A percentile compares a stretch with the other conserved stretches of the same genome.
phyloP scores from a whole-genome alignment of 1,139 yeast species.

The Hyphopichia fennica region DNA sequence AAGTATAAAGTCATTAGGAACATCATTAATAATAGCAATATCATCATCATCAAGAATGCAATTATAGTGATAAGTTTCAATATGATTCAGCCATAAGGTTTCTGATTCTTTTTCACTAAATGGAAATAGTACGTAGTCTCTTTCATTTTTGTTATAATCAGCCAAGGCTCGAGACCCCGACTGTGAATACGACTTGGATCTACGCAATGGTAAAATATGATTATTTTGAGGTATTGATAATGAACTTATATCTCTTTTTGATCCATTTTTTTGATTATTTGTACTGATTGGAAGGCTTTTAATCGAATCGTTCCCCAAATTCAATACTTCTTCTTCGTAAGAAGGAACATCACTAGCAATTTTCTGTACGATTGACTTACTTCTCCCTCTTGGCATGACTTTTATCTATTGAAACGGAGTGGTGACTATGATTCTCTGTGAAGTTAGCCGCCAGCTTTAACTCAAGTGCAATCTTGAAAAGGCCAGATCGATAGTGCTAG shows the following conservation, averaged over 20 bases:
- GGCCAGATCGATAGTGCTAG: conserved; percentile 60
- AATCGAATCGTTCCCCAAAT: conserved; percentile 9
- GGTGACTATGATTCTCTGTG: neutral
- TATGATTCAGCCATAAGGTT: conserved; percentile 28
- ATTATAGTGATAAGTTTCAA: conserved; percentile 39
- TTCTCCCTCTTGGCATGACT: conserved; percentile 43
- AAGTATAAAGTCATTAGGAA: conserved; percentile 28
- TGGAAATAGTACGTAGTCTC: conserved; percentile 27
- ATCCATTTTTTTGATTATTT: conserved; percentile 2
- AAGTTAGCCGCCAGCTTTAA: too few species aligned
- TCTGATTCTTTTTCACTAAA: conserved; percentile 36
- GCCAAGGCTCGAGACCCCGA: neutral
- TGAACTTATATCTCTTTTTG: neutral
- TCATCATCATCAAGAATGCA: conserved; percentile 33
- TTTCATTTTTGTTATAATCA: too few species aligned
- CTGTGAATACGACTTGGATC: conserved; percentile 17
- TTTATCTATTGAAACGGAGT: neutral
- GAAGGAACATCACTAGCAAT: conserved; percentile 42
- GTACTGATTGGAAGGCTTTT: conserved; percentile 2
- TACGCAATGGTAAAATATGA: conserved; percentile 1
- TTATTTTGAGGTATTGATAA: conserved; percentile 1
- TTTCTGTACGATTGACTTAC: conserved; percentile 52
- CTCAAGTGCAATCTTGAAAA: conserved; percentile 41
- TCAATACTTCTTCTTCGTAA: conserved; percentile 19
- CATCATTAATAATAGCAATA: conserved; percentile 31